phyloP scores from a whole-genome alignment of 2,329 filamentous ascomycete species.

The Esteya vermicola region DNA sequence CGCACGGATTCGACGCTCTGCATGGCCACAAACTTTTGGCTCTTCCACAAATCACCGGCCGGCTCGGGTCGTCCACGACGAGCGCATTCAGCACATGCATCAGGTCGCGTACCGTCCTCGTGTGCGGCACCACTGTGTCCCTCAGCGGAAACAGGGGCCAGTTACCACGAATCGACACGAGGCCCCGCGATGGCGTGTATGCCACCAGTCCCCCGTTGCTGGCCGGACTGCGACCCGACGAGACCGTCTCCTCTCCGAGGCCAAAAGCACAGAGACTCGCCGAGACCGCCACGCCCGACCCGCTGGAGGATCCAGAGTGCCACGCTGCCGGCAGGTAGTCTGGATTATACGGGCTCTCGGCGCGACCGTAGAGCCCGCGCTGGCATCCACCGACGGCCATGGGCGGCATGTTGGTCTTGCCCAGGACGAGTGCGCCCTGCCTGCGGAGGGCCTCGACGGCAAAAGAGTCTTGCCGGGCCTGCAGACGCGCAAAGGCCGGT shows the following conservation, averaged over 20 bases:
- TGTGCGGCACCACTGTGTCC: too few relatives aligned
- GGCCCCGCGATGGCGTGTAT: conserved; percentile 39
- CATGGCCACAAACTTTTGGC: not conserved
- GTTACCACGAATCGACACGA: conserved; percentile 34
- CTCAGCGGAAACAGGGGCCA: conserved; percentile 43
- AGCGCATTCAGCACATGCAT: not conserved
- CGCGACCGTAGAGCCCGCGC: not conserved
- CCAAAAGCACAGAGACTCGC: not conserved
- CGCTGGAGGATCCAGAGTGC: not conserved
- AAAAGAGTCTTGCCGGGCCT: not conserved
- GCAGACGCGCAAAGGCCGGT: not conserved
- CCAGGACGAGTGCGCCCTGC: not conserved
- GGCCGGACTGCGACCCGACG: not conserved
- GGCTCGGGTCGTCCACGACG: not conserved
- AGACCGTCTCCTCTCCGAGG: not conserved
- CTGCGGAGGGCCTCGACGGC: too few relatives aligned
- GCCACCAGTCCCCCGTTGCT: conserved; percentile 38
- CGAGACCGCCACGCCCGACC: not conserved
- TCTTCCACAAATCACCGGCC: not conserved
- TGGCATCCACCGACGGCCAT: not conserved
- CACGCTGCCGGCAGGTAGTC: not conserved
- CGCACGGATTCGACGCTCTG: not conserved
- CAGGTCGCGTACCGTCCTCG: not conserved
- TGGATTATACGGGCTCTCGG: not conserved
- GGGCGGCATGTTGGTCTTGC: not conserved